A percentile compares a stretch with the other conserved stretches of the same genome.
Conservation (phyloP, 331 rosid species). For the Ulmus americana region DNA sequence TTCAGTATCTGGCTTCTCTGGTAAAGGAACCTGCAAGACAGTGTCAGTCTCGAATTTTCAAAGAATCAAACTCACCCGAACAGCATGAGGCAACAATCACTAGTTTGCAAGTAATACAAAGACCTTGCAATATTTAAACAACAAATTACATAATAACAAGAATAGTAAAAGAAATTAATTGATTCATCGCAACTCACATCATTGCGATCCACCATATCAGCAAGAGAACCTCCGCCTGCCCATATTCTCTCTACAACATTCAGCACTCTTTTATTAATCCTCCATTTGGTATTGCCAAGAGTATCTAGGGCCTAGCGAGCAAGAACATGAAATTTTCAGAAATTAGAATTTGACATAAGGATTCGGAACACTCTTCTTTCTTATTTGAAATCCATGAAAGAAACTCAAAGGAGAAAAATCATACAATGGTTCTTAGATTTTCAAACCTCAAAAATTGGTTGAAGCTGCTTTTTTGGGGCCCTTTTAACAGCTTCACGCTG, state of each 20-base stretch:
- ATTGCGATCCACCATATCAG: constrained; percentile 76
- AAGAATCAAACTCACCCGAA: constrained; percentile 10
- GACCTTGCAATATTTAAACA: neutral
- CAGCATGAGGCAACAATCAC: constrained; percentile 1
- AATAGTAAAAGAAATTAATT: constrained; percentile 1
- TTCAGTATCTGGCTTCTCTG: constrained; percentile 78
- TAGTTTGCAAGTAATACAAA: neutral
- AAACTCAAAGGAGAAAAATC: neutral
- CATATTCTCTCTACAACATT: constrained; percentile 76
- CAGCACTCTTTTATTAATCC: constrained; percentile 71
- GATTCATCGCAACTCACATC: constrained; percentile 58
- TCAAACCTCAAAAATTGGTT: constrained; percentile 76
- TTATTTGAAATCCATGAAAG: constrained; percentile 8
- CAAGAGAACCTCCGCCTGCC: constrained; percentile 81
- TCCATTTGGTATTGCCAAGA: constrained; percentile 86
- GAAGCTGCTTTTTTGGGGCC: constrained; percentile 59
- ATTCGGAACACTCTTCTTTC: neutral
- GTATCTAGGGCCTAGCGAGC: constrained; percentile 71
- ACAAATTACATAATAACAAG: constrained; percentile 1
- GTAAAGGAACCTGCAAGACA: constrained; percentile 60
- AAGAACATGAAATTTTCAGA: constrained; percentile 4
- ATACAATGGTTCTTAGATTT: constrained; percentile 7
- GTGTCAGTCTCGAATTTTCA: constrained; percentile 29
- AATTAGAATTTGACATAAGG: constrained; percentile 2
- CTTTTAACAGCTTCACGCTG: constrained; percentile 87